Percentiles rank a stretch among this genome's conserved stretches.
Conservation (phyloP, 306 rosid genomes). For the Quercus wislizeni region DNA sequence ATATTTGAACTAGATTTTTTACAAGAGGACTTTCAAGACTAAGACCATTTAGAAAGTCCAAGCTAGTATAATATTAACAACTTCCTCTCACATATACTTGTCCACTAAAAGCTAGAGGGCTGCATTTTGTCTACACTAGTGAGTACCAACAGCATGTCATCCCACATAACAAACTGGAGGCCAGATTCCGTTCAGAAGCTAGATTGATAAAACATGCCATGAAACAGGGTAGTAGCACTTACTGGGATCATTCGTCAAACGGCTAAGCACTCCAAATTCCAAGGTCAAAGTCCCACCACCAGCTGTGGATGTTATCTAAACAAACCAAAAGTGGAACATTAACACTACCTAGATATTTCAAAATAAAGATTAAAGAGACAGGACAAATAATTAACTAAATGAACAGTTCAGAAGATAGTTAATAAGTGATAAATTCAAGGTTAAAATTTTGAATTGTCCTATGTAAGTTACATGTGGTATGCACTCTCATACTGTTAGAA, state of each 20-base stretch:
- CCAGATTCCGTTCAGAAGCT: background rate
- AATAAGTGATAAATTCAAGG: background rate
- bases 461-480: background rate
- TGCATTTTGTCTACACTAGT: background rate
- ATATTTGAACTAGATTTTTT: too few relatives aligned
- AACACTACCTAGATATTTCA: slow-evolving; percentile 13
- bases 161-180: background rate
- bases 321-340: slow-evolving; percentile 9
- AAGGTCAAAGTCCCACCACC: slow-evolving; percentile 98
- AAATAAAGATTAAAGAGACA: slow-evolving; percentile 8
- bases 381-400: background rate
- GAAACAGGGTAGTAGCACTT: slow-evolving; percentile 26
- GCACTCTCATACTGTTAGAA: background rate
- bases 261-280: slow-evolving; percentile 96
- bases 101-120: background rate
- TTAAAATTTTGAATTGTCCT: background rate
- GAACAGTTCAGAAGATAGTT: background rate
- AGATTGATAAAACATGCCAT: slow-evolving; percentile 11
- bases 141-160: slow-evolving; percentile 4
- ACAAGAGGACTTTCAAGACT: background rate
- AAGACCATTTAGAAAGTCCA: background rate
- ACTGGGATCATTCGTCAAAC: slow-evolving; percentile 89
- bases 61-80: background rate
- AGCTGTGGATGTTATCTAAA: slow-evolving; percentile 96
- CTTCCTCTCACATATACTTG: background rate